Conservation (phyloP, 257 asterid species). For the Penstemon newberryi region DNA sequence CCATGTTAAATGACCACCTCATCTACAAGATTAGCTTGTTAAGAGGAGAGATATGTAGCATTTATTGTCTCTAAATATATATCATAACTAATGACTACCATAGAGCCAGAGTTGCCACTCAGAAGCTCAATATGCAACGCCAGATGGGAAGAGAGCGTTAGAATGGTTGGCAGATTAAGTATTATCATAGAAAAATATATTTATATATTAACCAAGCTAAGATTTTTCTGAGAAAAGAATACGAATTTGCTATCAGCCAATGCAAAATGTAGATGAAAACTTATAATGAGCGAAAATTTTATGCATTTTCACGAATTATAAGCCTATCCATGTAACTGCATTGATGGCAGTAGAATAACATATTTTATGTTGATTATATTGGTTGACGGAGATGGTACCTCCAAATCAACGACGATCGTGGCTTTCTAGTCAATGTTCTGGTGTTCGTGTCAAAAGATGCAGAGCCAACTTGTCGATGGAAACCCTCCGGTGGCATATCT, state of each 20-base stretch:
- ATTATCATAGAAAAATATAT: neutral
- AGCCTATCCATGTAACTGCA: constrained; percentile 15
- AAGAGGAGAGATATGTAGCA: no score
- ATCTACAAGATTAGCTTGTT: no score
- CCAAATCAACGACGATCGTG: constrained; percentile 92
- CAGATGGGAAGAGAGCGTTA: constrained; percentile 11
- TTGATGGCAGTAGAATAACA: constrained; percentile 24
- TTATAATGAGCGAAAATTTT: neutral
- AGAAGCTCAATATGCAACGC: constrained; percentile 14
- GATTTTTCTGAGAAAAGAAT: constrained; percentile 10
- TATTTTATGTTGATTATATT: constrained; percentile 15
- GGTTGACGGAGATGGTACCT: constrained; percentile 54
- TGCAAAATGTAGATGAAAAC: neutral
- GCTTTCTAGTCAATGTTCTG: constrained; percentile 74
- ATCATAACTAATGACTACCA: constrained; percentile 3
- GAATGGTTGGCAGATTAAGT: constrained; percentile 4
- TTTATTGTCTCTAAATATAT: neutral
- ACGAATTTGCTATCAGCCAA: constrained; percentile 17
- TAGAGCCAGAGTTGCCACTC: constrained; percentile 17
- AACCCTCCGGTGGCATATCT: constrained; percentile 52
- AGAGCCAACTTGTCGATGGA: constrained; percentile 51
- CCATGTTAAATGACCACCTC: no score
- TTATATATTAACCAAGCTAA: constrained; percentile 9
- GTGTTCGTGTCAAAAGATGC: constrained; percentile 52
- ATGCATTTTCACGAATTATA: constrained; percentile 19